phyloP scores from a whole-genome alignment of 768 basidiomycete genomes.

The Pilatotrama ljubarskyi region DNA sequence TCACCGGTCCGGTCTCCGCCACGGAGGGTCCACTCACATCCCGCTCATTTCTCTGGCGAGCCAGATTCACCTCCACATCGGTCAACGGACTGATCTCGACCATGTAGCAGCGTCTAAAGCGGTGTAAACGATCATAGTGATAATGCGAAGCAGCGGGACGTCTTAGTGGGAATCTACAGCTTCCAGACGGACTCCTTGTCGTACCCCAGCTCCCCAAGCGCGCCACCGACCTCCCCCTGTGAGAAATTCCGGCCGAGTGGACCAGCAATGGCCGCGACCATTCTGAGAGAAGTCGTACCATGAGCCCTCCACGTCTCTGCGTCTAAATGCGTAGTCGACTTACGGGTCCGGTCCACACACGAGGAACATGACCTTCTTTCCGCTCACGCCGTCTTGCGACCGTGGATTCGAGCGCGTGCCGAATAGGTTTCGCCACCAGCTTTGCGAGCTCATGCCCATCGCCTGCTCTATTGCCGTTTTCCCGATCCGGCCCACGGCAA shows the following conservation, averaged over 20 bases:
- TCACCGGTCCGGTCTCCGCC: slow-evolving; percentile 8
- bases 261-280: slow-evolving; percentile 75
- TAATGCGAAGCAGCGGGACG: not conserved
- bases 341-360: slow-evolving; percentile 87
- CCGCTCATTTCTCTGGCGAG: slow-evolving; percentile 9
- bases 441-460: slow-evolving; percentile 33
- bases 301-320: slow-evolving; percentile 13
- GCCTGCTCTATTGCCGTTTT: slow-evolving; percentile 47
- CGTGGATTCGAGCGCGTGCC: not conserved
- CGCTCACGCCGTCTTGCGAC: slow-evolving; percentile 18
- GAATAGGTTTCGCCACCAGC: slow-evolving; percentile 37
- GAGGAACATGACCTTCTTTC: slow-evolving; percentile 59
- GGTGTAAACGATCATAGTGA: not conserved
- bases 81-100: not conserved
- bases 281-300: slow-evolving; percentile 43
- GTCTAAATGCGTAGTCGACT: slow-evolving; percentile 6
- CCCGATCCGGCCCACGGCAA: slow-evolving; percentile 56
- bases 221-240: slow-evolving; percentile 70
- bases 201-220: slow-evolving; percentile 64
- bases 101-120: not conserved
- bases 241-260: slow-evolving; percentile 75
- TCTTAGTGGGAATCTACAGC: slow-evolving; percentile 37
- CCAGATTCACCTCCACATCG: not conserved
- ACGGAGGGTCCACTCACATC: slow-evolving; percentile 13
- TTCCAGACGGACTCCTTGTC: slow-evolving; percentile 68